Base-by-base conservation (phyloP, 2,329 filamentous ascomycete species). In the Capronia epimyces region DNA sequence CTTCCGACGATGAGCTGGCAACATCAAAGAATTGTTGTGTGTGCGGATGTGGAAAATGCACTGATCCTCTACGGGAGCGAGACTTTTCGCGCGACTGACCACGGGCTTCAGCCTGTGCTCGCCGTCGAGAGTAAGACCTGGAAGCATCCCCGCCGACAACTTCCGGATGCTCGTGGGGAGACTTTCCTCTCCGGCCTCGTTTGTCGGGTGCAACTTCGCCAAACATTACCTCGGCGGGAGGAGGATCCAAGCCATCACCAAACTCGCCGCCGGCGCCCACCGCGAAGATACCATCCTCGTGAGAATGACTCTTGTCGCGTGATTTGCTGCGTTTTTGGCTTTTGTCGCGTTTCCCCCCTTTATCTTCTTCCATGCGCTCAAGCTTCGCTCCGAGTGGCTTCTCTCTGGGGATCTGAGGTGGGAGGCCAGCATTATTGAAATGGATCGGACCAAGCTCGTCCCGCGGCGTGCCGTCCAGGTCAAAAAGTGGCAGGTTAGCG, bases 361-460 rank as follows among this genome's bases (percentile, higher is more conserved):
- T 55, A 13, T 51, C 52, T 36, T 52, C 46, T 41, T 54, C 49
- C 31, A 52, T 50, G 22, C 39, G 32, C 39, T 53, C 56, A 10
- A 46, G 50, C 24, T 50, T 53, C n/a, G 55, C 41, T 8, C 58
- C 58, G 20, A 61, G 50, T n/a, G 58, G 58, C 43, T 46, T 55
- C 16, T 61, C 58, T 24, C 45, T 36, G 3, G 52, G 48, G 27
- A 59, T 61, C n/a, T 59, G 50, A 15, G 56, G 55, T n/a, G 57
- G 58, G 13, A 60, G 52, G 7, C 49, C 49, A 15, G 52, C 49
- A 41, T 52, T 54, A 18, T 50, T 49, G 45, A 56, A 60, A 16
- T 55, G 43, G 13, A 57, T 51, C 10, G 57, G 51, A 12, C 58
- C 58, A 15, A 50, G 40, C 10, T 57, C 48, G 24, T 56, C 53